A percentile compares a stretch with the other conserved stretches of the same genome.
Conservation (phyloP, 805 yeast species). For the Tetrapisispora arboricola region DNA sequence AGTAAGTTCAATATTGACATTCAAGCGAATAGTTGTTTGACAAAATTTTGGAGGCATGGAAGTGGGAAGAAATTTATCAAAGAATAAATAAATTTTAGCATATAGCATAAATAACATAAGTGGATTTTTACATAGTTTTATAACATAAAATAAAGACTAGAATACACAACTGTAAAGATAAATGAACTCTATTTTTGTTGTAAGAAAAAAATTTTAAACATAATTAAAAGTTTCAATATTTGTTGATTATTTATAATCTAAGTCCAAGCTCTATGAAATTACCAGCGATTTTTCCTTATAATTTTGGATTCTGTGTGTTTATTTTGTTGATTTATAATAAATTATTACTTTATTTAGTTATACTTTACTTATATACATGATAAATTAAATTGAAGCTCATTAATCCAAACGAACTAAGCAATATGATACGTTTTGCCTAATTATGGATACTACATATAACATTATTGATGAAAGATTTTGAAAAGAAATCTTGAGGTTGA, state of each 20-base stretch:
- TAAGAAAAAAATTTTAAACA: too few relatives aligned
- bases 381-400: neutral
- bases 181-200: too few relatives aligned
- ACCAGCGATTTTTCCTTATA: too few relatives aligned
- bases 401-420: neutral
- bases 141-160: too few relatives aligned
- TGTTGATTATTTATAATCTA: too few relatives aligned
- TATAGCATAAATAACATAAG: neutral
- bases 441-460: neutral
- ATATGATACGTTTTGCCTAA: neutral
- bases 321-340: too few relatives aligned
- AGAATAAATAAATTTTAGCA: constrained; percentile 3
- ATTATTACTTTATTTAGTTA: neutral
- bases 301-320: too few relatives aligned
- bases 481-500: too few relatives aligned
- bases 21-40: constrained; percentile 48
- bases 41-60: constrained; percentile 70
- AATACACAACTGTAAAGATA: too few relatives aligned
- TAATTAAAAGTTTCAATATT: too few relatives aligned
- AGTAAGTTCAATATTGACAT: constrained; percentile 36
- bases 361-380: constrained; percentile 1
- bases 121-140: too few relatives aligned
- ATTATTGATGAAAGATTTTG: neutral
- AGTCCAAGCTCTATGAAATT: too few relatives aligned
- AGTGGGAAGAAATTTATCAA: constrained; percentile 33